phyloP scores from a whole-genome alignment of 169 alveolate species.

The Cryptosporidium muris region DNA sequence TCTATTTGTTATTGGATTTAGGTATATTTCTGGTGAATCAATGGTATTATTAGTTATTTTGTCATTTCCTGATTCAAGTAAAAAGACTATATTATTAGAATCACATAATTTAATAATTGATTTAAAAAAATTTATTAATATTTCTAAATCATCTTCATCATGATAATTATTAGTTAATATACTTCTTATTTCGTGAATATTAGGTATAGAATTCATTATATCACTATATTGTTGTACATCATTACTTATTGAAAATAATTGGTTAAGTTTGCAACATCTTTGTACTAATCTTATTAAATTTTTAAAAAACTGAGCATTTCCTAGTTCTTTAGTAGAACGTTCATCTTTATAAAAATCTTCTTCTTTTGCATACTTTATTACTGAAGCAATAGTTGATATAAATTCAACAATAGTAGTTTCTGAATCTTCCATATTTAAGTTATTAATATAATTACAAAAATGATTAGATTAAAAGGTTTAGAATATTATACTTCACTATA shows the following conservation, averaged over 20 bases:
- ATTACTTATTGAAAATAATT: neutral
- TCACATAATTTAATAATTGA: constrained; percentile 25
- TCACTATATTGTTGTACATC: constrained; percentile 2
- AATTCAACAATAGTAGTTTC: constrained; percentile 48
- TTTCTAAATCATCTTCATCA: constrained; percentile 50
- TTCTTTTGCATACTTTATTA: constrained; percentile 23
- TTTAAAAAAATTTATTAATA: constrained; percentile 3
- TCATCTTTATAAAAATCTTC: neutral
- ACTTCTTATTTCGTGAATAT: constrained; percentile 39
- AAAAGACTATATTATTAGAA: constrained; percentile 28
- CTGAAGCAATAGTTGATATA: constrained; percentile 7
- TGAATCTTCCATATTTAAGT: constrained; percentile 13
- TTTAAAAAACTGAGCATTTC: neutral
- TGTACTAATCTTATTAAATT: neutral
- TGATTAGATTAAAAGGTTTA: too few species aligned
- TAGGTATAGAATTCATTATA: constrained; percentile 20
- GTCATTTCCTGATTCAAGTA: neutral
- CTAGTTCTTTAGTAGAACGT: neutral
- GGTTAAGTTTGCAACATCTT: constrained; percentile 7
- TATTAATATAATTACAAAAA: too few species aligned
- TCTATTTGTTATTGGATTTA: neutral
- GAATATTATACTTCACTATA: too few species aligned
- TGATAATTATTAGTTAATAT: constrained; percentile 35
- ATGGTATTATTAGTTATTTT: neutral
- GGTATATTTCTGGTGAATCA: neutral